Base-by-base conservation (phyloP, 1,284 basidiomycete species). In the Puccinia polysora region DNA sequence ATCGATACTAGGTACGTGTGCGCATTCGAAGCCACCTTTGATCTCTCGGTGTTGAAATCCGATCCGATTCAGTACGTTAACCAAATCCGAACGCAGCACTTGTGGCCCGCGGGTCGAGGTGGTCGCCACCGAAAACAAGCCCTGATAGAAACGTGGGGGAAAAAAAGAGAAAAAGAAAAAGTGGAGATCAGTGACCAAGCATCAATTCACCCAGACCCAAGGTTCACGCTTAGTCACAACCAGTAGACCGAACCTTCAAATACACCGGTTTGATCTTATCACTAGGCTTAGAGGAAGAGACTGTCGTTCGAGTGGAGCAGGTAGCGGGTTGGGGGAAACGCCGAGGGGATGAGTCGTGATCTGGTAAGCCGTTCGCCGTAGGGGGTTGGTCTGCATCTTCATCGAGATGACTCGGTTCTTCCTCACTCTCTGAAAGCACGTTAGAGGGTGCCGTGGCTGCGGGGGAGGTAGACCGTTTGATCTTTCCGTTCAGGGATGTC, bases 1-100 rank as follows among this genome's bases (percentile, higher is more conserved):
- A 79, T 95, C 91, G 79, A 97, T 95, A 30, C 90, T 92, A 0
- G 95, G 95, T 62, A 90, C 82, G 79, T 97, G 93, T 28, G 95
- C 89, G 81, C 95, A 98, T 80, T 97, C 95, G 79, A 94, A 98
- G 0, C 95, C 95, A 69, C 87, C 85, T 79, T 88, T 89, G 77
- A 87, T 92, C 79, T 94, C 90, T 47, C 91, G 86, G 80, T 95
- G 91, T 80, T 92, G 91, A 59, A 98, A 89, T 74, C 94, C 91
- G 85, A 97, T 91, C 58, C 92, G 86, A 76, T 95, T 90, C 50
- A 98, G 84, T 1, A 97, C 92, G 18, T 87, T 86, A 53, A 86
- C 84, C 75, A 98, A 88, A 80, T 97, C 93, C 43, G 84, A 82
- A 77, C 91, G 89, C 80, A 97, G 87, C 14, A 86, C 84, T 5